These are phyloP conservation scores for Talaromyces amestolkiae DNA, from an alignment of 2,329 filamentous ascomycete species.

Conservation along the genomic window DNA sequence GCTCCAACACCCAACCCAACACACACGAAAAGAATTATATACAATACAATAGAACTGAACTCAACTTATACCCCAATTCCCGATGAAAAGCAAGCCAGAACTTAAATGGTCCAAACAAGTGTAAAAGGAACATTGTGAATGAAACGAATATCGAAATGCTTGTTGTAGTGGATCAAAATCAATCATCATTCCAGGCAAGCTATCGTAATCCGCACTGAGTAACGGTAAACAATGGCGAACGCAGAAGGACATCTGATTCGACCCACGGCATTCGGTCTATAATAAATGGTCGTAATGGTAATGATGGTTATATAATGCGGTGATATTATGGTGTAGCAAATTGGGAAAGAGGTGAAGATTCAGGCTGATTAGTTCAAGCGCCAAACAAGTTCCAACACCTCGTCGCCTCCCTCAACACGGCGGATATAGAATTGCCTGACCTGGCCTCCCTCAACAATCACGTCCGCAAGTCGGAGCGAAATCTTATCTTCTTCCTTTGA, in stretches of 20 bases:
- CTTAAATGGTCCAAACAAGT: not conserved
- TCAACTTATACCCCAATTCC: not conserved
- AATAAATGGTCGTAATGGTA: conserved; percentile 1
- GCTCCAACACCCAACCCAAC: not conserved
- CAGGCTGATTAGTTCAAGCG: conserved; percentile 20
- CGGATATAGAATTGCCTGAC: conserved; percentile 59
- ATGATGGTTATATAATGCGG: not conserved
- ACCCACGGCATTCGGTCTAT: not conserved
- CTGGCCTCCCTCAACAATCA: conserved; percentile 42
- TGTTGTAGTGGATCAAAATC: not conserved
- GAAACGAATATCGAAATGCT: not conserved
- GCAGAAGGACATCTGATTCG: not conserved
- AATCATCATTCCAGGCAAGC: not conserved
- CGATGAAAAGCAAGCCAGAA: not conserved
- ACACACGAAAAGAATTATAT: not conserved
- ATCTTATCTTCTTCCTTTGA: conserved; percentile 49
- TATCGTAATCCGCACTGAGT: not conserved
- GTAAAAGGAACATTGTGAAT: not conserved
- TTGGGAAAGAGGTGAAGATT: not conserved
- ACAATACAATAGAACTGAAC: not conserved
- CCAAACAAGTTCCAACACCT: conserved; percentile 44
- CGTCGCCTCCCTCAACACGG: conserved; percentile 41
- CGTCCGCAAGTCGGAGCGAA: conserved; percentile 51
- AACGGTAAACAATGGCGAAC: not conserved
- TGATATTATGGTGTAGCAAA: not conserved